Evolutionary conservation across 148 eudicot genomes (phyloP).

Genomic region (Chenopodium formosanum): DNA sequence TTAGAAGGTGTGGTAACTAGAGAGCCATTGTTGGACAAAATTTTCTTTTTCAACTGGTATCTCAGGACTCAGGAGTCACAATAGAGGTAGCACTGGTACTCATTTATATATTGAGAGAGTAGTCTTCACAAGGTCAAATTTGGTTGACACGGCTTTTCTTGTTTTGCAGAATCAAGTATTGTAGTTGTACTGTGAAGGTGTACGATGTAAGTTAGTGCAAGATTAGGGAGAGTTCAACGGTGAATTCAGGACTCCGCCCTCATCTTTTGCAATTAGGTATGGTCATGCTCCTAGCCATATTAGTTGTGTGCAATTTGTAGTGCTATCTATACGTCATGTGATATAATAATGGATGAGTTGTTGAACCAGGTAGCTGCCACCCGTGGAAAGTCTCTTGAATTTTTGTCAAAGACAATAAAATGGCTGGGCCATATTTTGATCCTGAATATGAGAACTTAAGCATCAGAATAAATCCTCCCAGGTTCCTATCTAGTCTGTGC

Average conservation of each 20-base stretch:
- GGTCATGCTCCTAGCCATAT: background rate
- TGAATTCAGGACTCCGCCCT: conserved; percentile 33
- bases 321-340: background rate
- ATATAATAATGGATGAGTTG: background rate
- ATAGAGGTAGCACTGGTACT: background rate
- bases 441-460: conserved; percentile 84
- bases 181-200: conserved; percentile 4
- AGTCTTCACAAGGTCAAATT: background rate
- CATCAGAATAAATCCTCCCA: conserved; percentile 84
- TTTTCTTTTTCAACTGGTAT: background rate
- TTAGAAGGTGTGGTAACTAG: conserved; percentile 3
- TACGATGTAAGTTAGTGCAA: conserved; percentile 24
- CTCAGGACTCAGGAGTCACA: background rate
- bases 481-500: conserved; percentile 34
- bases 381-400: conserved; percentile 7
- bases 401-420: conserved; percentile 10
- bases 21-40: background rate
- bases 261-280: conserved; percentile 15
- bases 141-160: background rate
- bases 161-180: conserved; percentile 14
- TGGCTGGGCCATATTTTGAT: conserved; percentile 79
- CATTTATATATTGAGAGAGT: background rate
- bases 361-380: conserved; percentile 10
- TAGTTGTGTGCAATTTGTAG: too few relatives aligned
- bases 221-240: conserved; percentile 36